Conservation (phyloP, 2,329 filamentous ascomycete species). For the Fusarium virguliforme region DNA sequence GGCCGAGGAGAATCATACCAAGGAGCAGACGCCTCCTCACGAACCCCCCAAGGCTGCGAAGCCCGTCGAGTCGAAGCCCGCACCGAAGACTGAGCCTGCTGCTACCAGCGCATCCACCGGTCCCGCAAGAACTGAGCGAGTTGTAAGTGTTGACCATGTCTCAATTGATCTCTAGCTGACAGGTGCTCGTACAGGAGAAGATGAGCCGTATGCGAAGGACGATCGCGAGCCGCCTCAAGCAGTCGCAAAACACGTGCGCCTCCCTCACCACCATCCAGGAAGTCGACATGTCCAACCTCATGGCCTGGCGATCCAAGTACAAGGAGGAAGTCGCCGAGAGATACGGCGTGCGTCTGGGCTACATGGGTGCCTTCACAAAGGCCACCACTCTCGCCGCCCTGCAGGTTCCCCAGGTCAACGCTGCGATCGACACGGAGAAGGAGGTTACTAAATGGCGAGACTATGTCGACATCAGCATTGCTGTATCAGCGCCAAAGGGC, state of each 20-base stretch:
- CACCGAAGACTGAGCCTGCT: conserved; percentile 32
- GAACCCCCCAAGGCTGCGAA: conserved; percentile 38
- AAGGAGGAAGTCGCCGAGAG: conserved; percentile 63
- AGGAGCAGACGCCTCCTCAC: conserved; percentile 35
- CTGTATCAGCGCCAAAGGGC: conserved; percentile 79
- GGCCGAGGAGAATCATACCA: conserved; percentile 33
- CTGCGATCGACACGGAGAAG: conserved; percentile 70
- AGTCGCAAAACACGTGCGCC: conserved; percentile 79
- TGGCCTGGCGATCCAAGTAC: conserved; percentile 76
- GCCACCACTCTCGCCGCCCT: conserved; percentile 76
- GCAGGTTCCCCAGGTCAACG: conserved; percentile 81
- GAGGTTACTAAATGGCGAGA: conserved; percentile 72
- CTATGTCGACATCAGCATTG: conserved; percentile 81
- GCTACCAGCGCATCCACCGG: conserved; percentile 23
- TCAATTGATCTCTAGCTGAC: conserved; percentile 5
- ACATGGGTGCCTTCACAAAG: conserved; percentile 85
- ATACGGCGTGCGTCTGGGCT: conserved; percentile 67
- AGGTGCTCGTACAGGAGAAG: conserved; percentile 46
- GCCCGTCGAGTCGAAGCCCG: conserved; percentile 40
- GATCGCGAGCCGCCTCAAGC: conserved; percentile 77
- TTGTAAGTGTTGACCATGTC: conserved; percentile 24
- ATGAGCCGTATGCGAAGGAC: conserved; percentile 81
- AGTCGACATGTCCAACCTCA: conserved; percentile 74
- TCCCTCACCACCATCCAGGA: conserved; percentile 74
- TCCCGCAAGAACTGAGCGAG: conserved; percentile 41